These are phyloP conservation scores for Beauveria pseudobassiana DNA, from an alignment of 2,329 filamentous ascomycete species.

Conservation along the genomic window DNA sequence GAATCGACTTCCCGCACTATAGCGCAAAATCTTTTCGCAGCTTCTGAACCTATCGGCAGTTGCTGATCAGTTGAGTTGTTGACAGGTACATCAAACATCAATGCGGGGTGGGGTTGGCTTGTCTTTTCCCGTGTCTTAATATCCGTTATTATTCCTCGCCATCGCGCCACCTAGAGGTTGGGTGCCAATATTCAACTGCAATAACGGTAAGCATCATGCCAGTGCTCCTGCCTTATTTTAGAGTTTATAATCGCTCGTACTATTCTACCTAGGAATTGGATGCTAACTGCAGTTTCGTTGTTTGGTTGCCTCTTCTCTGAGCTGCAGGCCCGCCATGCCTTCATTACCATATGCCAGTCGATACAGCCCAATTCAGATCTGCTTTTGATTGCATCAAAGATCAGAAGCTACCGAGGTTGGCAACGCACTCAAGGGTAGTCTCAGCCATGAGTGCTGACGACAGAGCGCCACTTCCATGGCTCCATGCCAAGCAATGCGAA, in stretches of 20 bases:
- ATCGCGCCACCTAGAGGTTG: not conserved
- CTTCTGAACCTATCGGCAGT: not conserved
- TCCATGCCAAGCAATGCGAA: not conserved
- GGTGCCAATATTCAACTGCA: not conserved
- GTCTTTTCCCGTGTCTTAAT: not conserved
- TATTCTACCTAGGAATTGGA: no score
- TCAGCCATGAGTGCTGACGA: not conserved
- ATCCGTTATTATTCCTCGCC: not conserved
- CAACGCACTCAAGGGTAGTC: not conserved
- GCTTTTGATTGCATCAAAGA: not conserved
- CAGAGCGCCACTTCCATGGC: not conserved
- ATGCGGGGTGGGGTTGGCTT: slow-evolving; percentile 1
- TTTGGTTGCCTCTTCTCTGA: not conserved
- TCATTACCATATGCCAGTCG: no score
- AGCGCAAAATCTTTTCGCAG: not conserved
- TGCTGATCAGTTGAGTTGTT: not conserved
- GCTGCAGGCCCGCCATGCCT: not conserved
- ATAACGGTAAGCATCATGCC: not conserved
- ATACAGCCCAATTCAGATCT: no score
- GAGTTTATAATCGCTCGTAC: no score
- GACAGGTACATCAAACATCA: not conserved
- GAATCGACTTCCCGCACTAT: not conserved
- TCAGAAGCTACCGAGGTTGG: not conserved
- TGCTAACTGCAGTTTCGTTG: not conserved
- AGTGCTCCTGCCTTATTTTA: no score